These are phyloP conservation scores for Citrus hindsii DNA, from an alignment of 345 rosid genomes.

Conservation along the genomic window DNA sequence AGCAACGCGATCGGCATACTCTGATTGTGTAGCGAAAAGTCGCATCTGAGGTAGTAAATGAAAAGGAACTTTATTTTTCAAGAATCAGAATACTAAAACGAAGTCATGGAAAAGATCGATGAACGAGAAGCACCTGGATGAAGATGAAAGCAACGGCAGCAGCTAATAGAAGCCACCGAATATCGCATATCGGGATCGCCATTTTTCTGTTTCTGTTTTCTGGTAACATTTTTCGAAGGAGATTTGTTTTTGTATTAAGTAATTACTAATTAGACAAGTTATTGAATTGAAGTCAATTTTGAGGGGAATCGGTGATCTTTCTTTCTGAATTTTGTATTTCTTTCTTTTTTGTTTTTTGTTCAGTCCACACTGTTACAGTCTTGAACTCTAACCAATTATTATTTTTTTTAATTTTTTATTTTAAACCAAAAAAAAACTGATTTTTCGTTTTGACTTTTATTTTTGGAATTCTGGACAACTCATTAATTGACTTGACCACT, in stretches of 20 bases:
- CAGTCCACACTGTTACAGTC: background rate
- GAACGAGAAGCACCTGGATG: conserved; percentile 58
- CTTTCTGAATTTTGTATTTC: background rate
- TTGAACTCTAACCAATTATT: background rate
- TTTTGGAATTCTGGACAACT: no score
- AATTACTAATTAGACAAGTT: no score
- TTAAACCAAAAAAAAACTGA: no score
- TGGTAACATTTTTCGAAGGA: background rate
- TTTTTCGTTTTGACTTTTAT: no score
- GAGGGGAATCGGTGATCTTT: background rate
- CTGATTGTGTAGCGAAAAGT: conserved; percentile 74
- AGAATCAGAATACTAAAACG: background rate
- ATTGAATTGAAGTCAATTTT: no score
- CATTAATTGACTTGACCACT: no score
- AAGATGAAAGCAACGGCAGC: conserved; percentile 72
- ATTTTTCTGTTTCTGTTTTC: conserved; percentile 19
- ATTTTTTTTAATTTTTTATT: background rate
- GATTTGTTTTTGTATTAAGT: background rate
- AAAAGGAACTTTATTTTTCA: background rate
- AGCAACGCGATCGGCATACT: conserved; percentile 79
- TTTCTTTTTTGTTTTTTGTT: no score
- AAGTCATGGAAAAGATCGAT: background rate
- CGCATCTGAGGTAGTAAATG: conserved; percentile 43
- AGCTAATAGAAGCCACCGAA: conserved; percentile 70
- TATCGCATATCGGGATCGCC: conserved; percentile 58